Evolutionary conservation across 176 grass and related monocot genomes (phyloP).

Genomic region (Oryza rufipogon): DNA sequence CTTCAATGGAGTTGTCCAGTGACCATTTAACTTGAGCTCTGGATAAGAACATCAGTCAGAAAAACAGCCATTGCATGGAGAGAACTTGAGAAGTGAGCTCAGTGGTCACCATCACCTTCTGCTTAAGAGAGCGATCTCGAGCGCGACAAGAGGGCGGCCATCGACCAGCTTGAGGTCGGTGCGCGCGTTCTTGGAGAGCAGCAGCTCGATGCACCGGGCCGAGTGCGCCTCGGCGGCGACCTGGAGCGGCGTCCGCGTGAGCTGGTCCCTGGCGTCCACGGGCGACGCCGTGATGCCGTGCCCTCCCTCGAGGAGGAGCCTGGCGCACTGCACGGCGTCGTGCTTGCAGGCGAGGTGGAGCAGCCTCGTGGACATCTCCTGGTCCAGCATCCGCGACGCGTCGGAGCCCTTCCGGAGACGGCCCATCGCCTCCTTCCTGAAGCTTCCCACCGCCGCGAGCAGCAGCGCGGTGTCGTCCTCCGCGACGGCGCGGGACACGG

Average conservation of each 20-base stretch:
- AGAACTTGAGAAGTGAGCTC: background rate
- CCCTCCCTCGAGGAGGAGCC: conserved; percentile 51
- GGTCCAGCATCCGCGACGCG: conserved; percentile 45
- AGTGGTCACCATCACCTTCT: conserved; percentile 25
- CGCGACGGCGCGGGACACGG: conserved; percentile 40
- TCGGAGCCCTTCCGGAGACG: conserved; percentile 52
- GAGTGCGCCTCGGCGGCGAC: conserved; percentile 61
- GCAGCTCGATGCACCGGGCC: conserved; percentile 51
- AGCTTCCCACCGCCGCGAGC: conserved; percentile 34
- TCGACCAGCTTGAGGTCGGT: conserved; percentile 50
- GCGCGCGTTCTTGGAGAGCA: conserved; percentile 55
- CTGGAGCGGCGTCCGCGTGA: conserved; percentile 56
- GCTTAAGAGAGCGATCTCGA: conserved; percentile 57
- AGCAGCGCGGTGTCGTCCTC: conserved; percentile 46
- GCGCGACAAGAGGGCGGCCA: conserved; percentile 44
- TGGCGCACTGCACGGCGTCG: conserved; percentile 59
- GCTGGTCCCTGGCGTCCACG: conserved; percentile 52
- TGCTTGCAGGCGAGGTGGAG: conserved; percentile 67
- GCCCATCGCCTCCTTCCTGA: conserved; percentile 45
- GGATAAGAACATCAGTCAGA: conserved; percentile 2
- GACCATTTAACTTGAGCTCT: conserved; percentile 62
- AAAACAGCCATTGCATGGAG: background rate
- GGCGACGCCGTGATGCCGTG: conserved; percentile 27
- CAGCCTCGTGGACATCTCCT: conserved; percentile 52
- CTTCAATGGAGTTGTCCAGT: conserved; percentile 43